Percentiles rank a stretch among this genome's conserved stretches.
phyloP scores from a whole-genome alignment of 495 filamentous ascomycete genomes.

The Penicillium desertorum region DNA sequence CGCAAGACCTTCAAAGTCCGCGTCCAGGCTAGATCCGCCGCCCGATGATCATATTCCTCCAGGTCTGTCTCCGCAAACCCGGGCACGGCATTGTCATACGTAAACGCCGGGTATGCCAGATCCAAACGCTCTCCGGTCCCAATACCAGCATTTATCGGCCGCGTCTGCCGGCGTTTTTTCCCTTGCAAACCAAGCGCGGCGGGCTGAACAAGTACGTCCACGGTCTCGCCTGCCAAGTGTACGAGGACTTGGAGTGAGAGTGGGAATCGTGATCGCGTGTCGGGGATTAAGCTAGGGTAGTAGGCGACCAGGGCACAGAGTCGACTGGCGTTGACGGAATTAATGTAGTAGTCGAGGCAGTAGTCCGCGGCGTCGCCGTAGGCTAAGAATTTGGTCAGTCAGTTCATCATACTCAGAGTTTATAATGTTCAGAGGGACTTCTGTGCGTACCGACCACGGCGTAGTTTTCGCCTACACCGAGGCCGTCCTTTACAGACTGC shows the following conservation, averaged over 20 bases:
- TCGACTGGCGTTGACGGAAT: conserved; percentile 44
- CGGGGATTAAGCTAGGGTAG: conserved; percentile 57
- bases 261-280: conserved; percentile 48
- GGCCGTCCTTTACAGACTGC: conserved; percentile 41
- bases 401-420: conserved; percentile 1
- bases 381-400: conserved; percentile 32
- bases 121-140: conserved; percentile 52
- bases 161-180: conserved; percentile 50
- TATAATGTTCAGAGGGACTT: not conserved
- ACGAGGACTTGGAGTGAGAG: conserved; percentile 48
- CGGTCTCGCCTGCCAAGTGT: conserved; percentile 53
- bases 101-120: conserved; percentile 44
- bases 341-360: conserved; percentile 54
- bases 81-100: conserved; percentile 46
- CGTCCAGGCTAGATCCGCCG: conserved; percentile 55
- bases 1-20: conserved; percentile 51
- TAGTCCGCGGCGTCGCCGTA: conserved; percentile 59
- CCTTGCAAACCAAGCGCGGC: conserved; percentile 65
- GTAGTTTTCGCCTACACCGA: conserved; percentile 51
- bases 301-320: conserved; percentile 58
- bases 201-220: conserved; percentile 45
- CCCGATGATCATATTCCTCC: conserved; percentile 52
- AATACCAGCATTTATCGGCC: conserved; percentile 51
- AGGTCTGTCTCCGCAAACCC: conserved; percentile 61
- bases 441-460: conserved; percentile 45